Evolutionary conservation across 78 protist genomes (phyloP).

Genomic region (Planoprotostelium fungivorum): DNA sequence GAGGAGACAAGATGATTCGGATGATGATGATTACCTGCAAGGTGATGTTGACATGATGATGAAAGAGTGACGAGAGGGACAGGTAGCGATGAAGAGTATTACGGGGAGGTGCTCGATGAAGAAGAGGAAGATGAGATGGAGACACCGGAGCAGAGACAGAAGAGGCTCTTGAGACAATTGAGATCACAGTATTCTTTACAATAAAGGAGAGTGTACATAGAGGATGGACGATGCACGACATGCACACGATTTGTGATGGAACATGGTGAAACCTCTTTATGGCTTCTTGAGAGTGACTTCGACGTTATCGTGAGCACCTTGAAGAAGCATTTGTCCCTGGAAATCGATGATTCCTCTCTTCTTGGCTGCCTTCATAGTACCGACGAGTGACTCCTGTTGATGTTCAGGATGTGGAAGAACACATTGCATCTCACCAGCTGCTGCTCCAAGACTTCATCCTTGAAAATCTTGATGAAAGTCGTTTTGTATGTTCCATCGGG

Average conservation of each 20-base stretch:
- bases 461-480: neutral
- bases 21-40: too few relatives aligned
- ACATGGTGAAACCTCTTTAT: too few relatives aligned
- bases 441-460: neutral
- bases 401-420: neutral
- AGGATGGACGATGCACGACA: too few relatives aligned
- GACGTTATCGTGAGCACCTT: constrained; percentile 73
- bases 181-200: neutral
- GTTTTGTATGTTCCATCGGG: neutral
- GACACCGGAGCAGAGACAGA: neutral
- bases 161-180: neutral
- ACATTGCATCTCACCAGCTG: neutral
- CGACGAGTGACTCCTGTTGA: constrained; percentile 41
- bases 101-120: neutral
- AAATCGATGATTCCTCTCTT: constrained; percentile 42
- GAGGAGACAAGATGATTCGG: neutral
- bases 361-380: constrained; percentile 73
- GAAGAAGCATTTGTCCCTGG: constrained; percentile 64
- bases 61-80: neutral
- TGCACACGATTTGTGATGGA: too few relatives aligned
- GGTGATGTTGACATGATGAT: too few relatives aligned
- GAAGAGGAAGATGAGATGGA: neutral
- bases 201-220: too few relatives aligned
- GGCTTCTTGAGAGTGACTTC: constrained; percentile 32
- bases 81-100: neutral